A percentile compares a stretch with the other conserved stretches of the same genome.
Conservation (phyloP, 129 eudicot species). For the sunflower (Helianthus annuus) region DNA sequence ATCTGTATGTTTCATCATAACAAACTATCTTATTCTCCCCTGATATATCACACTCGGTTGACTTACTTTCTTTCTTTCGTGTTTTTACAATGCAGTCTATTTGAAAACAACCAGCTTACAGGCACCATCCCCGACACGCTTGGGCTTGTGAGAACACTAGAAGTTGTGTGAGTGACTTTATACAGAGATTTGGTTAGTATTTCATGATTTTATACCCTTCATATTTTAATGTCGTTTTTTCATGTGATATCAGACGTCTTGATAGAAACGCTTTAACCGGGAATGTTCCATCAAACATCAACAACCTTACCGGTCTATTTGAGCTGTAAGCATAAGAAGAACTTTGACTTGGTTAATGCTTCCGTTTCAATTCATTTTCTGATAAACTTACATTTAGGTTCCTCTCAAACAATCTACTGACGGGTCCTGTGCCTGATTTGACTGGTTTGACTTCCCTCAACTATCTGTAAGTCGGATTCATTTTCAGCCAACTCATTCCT, state of each 20-base stretch:
- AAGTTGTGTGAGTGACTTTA: constrained; percentile 62
- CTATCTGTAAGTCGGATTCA: constrained; percentile 48
- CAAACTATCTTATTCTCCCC: not conserved
- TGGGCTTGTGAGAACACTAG: constrained; percentile 60
- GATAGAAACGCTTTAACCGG: constrained; percentile 42
- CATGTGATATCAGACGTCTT: constrained; percentile 41
- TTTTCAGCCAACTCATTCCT: not conserved
- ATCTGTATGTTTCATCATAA: constrained; percentile 58
- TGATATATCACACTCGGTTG: too few relatives aligned
- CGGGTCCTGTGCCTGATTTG: constrained; percentile 53
- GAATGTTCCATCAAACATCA: constrained; percentile 44
- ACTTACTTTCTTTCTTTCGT: too few relatives aligned
- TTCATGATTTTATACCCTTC: not conserved
- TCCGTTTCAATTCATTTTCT: too few relatives aligned
- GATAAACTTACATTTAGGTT: constrained; percentile 27
- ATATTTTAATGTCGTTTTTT: not conserved
- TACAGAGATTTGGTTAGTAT: too few relatives aligned
- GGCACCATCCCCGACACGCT: constrained; percentile 69
- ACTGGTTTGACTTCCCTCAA: constrained; percentile 40
- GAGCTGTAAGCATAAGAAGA: constrained; percentile 35
- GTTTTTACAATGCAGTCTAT: too few relatives aligned
- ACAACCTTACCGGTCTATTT: constrained; percentile 38
- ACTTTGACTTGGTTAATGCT: not conserved
- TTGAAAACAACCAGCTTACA: constrained; percentile 67
- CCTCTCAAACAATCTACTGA: constrained; percentile 51